Percentiles rank a stretch among this genome's conserved stretches.
These are phyloP conservation scores for Sporothrix sp. DNA, from an alignment of 2,329 filamentous ascomycete genomes.

Conservation along the genomic window DNA sequence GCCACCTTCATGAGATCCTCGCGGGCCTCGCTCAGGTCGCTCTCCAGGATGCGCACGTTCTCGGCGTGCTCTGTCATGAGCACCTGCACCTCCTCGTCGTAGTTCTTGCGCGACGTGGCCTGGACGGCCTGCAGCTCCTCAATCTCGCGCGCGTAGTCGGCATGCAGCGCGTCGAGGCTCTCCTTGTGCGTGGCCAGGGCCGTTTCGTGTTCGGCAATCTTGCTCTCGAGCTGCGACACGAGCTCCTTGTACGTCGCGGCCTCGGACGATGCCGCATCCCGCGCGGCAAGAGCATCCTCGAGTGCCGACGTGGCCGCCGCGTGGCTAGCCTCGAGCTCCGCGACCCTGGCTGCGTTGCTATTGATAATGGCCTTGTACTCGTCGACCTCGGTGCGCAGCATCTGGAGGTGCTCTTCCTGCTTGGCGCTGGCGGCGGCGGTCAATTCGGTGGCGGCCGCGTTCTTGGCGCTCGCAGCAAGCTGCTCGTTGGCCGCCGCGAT, in stretches of 20 bases:
- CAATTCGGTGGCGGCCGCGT: slow-evolving; percentile 15
- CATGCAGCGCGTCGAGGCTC: slow-evolving; percentile 38
- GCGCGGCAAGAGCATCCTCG: slow-evolving; percentile 46
- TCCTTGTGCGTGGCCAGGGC: slow-evolving; percentile 46
- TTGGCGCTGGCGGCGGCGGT: slow-evolving; percentile 28
- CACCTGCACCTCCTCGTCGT: slow-evolving; percentile 47
- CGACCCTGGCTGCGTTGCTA: slow-evolving; percentile 57
- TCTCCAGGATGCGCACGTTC: slow-evolving; percentile 45
- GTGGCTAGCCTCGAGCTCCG: slow-evolving; percentile 65
- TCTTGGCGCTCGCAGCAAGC: slow-evolving; percentile 28
- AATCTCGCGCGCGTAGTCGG: slow-evolving; percentile 41
- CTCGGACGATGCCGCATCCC: slow-evolving; percentile 41
- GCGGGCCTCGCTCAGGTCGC: slow-evolving; percentile 54
- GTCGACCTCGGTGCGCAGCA: slow-evolving; percentile 64
- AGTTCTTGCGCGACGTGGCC: slow-evolving; percentile 44
- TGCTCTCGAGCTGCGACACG: slow-evolving; percentile 44
- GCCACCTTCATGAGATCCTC: slow-evolving; percentile 57
- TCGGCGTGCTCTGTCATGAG: slow-evolving; percentile 53
- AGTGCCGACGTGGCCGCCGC: slow-evolving; percentile 56
- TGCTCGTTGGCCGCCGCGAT: slow-evolving; percentile 44
- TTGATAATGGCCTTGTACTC: slow-evolving; percentile 69
- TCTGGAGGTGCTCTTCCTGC: slow-evolving; percentile 50
- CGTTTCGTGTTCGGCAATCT: slow-evolving; percentile 51
- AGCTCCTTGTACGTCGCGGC: slow-evolving; percentile 37
- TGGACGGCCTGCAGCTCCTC: slow-evolving; percentile 36